These are phyloP conservation scores for Quercus lobata DNA, from an alignment of 331 rosid species.

Conservation along the genomic window DNA sequence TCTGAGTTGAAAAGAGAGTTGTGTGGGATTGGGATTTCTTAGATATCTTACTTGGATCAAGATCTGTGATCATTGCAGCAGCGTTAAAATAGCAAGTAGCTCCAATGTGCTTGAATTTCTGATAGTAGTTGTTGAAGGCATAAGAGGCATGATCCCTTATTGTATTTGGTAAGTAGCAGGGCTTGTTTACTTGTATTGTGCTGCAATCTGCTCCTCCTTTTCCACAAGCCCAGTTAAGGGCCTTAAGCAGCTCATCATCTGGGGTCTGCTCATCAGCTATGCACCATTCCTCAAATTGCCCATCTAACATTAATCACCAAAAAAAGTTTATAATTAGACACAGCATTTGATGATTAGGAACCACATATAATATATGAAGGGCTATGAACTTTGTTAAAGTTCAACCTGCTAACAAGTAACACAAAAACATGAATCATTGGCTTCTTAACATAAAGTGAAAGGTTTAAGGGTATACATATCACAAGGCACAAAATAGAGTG, in stretches of 20 bases:
- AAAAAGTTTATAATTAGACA: background rate
- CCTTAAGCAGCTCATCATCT: conserved; percentile 17
- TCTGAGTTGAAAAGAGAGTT: background rate
- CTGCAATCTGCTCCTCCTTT: conserved; percentile 53
- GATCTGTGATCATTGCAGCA: conserved; percentile 54
- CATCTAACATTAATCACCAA: background rate
- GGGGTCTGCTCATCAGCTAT: conserved; percentile 26
- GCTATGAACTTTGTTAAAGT: no score
- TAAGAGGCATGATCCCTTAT: conserved; percentile 52
- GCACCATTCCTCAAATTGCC: conserved; percentile 19
- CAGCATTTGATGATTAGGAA: no score
- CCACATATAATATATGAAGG: no score
- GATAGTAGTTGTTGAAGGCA: conserved; percentile 56
- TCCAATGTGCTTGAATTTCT: conserved; percentile 52
- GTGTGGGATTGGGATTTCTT: background rate
- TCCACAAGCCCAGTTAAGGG: conserved; percentile 57
- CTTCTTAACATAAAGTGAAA: background rate
- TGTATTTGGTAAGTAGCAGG: conserved; percentile 52
- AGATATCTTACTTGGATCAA: conserved; percentile 48
- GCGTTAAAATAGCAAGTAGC: conserved; percentile 57
- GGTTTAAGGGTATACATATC: no score
- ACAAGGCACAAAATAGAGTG: background rate
- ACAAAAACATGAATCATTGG: background rate
- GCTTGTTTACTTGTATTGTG: conserved; percentile 34
- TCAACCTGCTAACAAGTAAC: background rate